These are phyloP conservation scores for Sugiyamaella marilandica DNA, from an alignment of 805 yeast species.

Conservation along the genomic window DNA sequence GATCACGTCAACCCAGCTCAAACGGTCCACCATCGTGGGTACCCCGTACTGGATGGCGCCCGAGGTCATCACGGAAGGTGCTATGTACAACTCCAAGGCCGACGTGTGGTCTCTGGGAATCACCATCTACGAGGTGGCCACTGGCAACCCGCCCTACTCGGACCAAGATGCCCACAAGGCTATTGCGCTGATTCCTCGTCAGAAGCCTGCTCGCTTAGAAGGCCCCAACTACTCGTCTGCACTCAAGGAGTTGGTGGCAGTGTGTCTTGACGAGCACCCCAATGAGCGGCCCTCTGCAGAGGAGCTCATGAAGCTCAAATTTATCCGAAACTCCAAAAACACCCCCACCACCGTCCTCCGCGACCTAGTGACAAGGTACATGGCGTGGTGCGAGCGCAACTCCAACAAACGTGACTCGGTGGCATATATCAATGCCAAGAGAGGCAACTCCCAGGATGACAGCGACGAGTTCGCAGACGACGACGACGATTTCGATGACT, in stretches of 20 bases:
- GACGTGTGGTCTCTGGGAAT: slow-evolving; percentile 98
- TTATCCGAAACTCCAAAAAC: slow-evolving; percentile 59
- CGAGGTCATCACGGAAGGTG: slow-evolving; percentile 43
- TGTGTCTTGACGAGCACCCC: slow-evolving; percentile 91
- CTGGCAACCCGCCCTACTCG: slow-evolving; percentile 96
- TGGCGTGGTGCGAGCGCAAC: slow-evolving; percentile 54
- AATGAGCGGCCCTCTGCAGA: slow-evolving; percentile 85
- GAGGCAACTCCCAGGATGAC: background rate
- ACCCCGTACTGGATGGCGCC: slow-evolving; percentile 58
- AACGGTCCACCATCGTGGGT: slow-evolving; percentile 87
- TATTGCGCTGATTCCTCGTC: slow-evolving; percentile 86
- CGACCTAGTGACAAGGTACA: slow-evolving; percentile 59
- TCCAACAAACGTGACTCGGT: slow-evolving; percentile 41
- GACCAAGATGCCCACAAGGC: slow-evolving; percentile 94
- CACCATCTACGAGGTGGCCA: slow-evolving; percentile 88
- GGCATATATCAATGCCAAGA: slow-evolving; percentile 27
- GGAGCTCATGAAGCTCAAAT: slow-evolving; percentile 68
- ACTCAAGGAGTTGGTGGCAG: slow-evolving; percentile 82
- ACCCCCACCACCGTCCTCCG: slow-evolving; percentile 57
- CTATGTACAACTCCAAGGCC: slow-evolving; percentile 59
- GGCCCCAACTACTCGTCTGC: slow-evolving; percentile 74
- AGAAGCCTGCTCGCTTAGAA: slow-evolving; percentile 91
- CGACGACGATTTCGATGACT: slow-evolving; percentile 29
- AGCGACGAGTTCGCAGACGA: slow-evolving; percentile 19
- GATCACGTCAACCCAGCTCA: slow-evolving; percentile 63